phyloP scores from a whole-genome alignment of 192 early-diverging fungal species.

The Chytriomyces hyalinus region DNA sequence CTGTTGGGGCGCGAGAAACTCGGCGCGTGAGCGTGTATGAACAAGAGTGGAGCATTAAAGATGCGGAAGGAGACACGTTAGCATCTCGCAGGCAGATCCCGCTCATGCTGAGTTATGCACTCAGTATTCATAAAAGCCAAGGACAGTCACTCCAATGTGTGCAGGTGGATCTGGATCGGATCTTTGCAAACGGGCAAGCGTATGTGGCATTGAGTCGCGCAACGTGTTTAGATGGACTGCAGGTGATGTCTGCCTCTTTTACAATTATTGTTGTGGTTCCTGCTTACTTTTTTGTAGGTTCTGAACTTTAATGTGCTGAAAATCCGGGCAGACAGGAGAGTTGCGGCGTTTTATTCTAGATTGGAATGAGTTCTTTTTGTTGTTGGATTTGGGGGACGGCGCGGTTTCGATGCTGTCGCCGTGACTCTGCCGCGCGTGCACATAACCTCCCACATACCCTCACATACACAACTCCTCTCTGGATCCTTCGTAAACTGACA shows the following conservation, averaged over 20 bases:
- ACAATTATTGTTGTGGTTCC: too few relatives aligned
- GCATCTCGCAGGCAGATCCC: slow-evolving; percentile 39
- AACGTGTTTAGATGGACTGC: slow-evolving; percentile 42
- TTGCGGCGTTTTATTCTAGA: slow-evolving; percentile 14
- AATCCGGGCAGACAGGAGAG: slow-evolving; percentile 13
- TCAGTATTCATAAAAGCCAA: slow-evolving; percentile 62
- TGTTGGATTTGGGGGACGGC: too few relatives aligned
- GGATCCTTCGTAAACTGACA: too few relatives aligned
- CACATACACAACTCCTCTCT: too few relatives aligned
- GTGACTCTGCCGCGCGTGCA: too few relatives aligned
- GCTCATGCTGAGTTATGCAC: slow-evolving; percentile 52
- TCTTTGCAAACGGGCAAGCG: slow-evolving; percentile 57
- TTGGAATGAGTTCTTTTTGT: neutral
- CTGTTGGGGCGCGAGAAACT: too few relatives aligned
- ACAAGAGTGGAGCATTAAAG: neutral
- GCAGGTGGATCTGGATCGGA: slow-evolving; percentile 50
- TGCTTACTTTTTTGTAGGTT: too few relatives aligned
- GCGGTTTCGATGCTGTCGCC: too few relatives aligned
- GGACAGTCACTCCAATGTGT: slow-evolving; percentile 55
- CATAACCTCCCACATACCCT: too few relatives aligned
- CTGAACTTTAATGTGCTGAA: slow-evolving; percentile 12
- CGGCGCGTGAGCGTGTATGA: neutral
- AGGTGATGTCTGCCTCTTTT: neutral
- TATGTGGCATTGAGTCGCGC: slow-evolving; percentile 60
- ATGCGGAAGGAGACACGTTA: neutral